Conservation (phyloP, 2,329 filamentous ascomycete genomes). For the Torrubiella hemipterigena region DNA sequence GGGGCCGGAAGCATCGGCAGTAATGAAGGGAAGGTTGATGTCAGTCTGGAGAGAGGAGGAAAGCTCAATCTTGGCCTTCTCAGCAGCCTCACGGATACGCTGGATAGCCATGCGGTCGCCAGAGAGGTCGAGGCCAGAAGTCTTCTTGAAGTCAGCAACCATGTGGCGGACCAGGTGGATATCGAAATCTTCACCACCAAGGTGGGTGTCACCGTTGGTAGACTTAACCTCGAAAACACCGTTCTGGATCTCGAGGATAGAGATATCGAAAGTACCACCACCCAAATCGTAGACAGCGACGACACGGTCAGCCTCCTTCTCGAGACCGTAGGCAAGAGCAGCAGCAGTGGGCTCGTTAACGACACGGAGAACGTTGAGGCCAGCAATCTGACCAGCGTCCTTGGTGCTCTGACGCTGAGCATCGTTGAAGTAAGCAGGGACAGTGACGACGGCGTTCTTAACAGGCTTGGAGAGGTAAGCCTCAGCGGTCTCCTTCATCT, state of each 20-base stretch:
- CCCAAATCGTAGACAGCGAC: constrained; percentile 79
- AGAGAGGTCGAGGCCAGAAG: constrained; percentile 81
- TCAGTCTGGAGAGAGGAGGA: constrained; percentile 92
- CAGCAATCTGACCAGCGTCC: constrained; percentile 92
- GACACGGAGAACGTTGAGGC: constrained; percentile 92
- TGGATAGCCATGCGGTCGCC: constrained; percentile 96
- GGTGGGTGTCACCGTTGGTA: constrained; percentile 94
- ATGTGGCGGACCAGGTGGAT: constrained; percentile 87
- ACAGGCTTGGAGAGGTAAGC: constrained; percentile 79
- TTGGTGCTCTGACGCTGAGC: constrained; percentile 96
- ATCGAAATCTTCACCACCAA: constrained; percentile 97
- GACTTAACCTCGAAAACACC: constrained; percentile 99
- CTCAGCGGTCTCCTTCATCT: constrained; percentile 99
- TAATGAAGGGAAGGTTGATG: constrained; percentile 98
- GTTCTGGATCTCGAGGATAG: constrained; percentile 91
- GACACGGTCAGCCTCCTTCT: constrained; percentile 83
- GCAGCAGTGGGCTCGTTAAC: constrained; percentile 97
- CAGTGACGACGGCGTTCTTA: constrained; percentile 95
- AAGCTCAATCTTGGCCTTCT: constrained; percentile 99
- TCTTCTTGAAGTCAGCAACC: constrained; percentile 93
- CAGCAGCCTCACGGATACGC: constrained; percentile 94
- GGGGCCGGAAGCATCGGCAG: constrained; percentile 84
- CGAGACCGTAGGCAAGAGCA: constrained; percentile 87
- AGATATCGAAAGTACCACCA: constrained; percentile 62
- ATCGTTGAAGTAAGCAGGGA: constrained; percentile 98